phyloP scores from a whole-genome alignment of 805 yeast species.

The Wickerhamomyces chambardii region DNA sequence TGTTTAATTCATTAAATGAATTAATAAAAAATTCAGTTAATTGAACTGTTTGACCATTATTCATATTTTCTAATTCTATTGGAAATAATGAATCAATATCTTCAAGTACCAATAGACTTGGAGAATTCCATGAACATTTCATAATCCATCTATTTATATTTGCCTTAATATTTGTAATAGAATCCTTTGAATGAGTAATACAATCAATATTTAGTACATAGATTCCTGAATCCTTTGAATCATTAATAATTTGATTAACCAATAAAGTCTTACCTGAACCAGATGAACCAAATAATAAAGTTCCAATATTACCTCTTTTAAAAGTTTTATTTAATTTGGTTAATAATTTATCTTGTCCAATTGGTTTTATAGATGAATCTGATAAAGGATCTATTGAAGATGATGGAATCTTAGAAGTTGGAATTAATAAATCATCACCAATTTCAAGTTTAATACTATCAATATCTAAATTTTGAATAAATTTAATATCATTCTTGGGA shows the following conservation, averaged over 20 bases:
- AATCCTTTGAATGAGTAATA: conserved; percentile 48
- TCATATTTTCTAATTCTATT: conserved; percentile 49
- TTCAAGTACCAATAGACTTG: conserved; percentile 68
- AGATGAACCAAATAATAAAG: conserved; percentile 59
- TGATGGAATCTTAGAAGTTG: conserved; percentile 11
- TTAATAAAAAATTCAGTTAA: conserved; percentile 52
- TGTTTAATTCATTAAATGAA: conserved; percentile 28
- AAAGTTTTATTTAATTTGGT: conserved; percentile 29
- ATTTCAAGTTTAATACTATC: conserved; percentile 32
- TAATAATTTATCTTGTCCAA: conserved; percentile 48
- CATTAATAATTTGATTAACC: conserved; percentile 29
- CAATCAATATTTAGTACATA: conserved; percentile 44
- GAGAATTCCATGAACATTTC: conserved; percentile 66
- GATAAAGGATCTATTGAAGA: background rate
- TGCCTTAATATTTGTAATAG: conserved; percentile 33
- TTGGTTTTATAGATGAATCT: too few species aligned
- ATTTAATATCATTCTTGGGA: conserved; percentile 1
- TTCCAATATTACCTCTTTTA: conserved; percentile 39
- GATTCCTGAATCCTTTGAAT: conserved; percentile 29
- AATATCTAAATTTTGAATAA: conserved; percentile 14
- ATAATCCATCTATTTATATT: conserved; percentile 34
- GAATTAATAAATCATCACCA: conserved; percentile 32
- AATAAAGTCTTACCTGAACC: conserved; percentile 79
- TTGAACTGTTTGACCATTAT: conserved; percentile 53
- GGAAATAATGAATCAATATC: conserved; percentile 69